Evolutionary conservation across 129 eudicot species (phyloP).

Genomic region (Centaurea solstitialis): DNA sequence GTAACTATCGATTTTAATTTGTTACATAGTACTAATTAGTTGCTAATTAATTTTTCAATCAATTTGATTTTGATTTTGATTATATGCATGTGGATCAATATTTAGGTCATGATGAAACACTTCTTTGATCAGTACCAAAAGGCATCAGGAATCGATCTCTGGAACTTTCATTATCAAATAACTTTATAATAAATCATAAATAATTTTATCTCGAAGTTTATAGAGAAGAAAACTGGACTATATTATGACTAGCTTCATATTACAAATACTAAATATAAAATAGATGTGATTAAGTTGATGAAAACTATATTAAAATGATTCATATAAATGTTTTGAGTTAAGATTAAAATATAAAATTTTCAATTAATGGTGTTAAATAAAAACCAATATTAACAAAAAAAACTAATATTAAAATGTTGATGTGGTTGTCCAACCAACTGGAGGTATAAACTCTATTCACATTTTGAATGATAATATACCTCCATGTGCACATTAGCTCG

Average conservation of each 20-base stretch:
- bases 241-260: neutral
- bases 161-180: neutral
- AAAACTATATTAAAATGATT: neutral
- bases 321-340: neutral
- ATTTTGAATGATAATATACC: too few species aligned
- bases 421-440: too few species aligned
- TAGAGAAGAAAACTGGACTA: neutral
- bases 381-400: neutral
- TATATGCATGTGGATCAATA: neutral
- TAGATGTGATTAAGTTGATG: neutral
- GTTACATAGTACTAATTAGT: neutral
- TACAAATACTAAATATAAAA: neutral
- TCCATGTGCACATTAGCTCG: too few species aligned
- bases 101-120: neutral
- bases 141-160: constrained; percentile 7
- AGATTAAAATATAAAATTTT: too few species aligned
- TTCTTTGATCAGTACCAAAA: constrained; percentile 5
- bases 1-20: constrained; percentile 10
- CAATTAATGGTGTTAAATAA: neutral
- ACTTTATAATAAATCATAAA: neutral
- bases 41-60: neutral
- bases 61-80: neutral
- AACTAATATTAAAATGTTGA: neutral
- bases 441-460: too few species aligned
- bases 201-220: neutral